These are phyloP conservation scores for Hordeum marinum DNA, from an alignment of 176 grass and related monocot species.

Conservation along the genomic window DNA sequence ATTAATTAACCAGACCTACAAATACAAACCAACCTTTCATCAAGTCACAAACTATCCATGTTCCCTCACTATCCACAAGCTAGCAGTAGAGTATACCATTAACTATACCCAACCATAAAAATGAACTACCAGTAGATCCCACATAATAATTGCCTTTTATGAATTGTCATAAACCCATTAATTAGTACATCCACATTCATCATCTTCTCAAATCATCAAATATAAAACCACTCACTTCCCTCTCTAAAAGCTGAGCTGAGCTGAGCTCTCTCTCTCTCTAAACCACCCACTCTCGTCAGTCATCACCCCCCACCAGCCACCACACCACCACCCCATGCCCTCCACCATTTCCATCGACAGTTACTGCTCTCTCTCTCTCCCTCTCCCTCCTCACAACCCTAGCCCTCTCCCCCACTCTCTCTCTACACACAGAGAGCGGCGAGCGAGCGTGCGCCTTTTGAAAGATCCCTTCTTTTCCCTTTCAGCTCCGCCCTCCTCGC, in stretches of 20 bases:
- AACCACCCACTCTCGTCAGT: not conserved
- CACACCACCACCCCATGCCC: not conserved
- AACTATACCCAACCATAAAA: not conserved
- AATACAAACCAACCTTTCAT: too few relatives aligned
- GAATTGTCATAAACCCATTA: not conserved
- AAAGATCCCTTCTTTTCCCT: slow-evolving; percentile 34
- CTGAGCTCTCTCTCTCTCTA: not conserved
- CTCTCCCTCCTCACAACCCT: not conserved
- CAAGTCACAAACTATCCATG: not conserved
- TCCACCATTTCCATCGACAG: not conserved
- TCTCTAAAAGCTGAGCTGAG: not conserved
- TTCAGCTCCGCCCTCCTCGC: slow-evolving; percentile 17
- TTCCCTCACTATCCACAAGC: too few relatives aligned
- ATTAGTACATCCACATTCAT: not conserved
- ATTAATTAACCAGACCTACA: too few relatives aligned
- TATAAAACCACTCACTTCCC: not conserved
- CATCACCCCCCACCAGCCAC: not conserved
- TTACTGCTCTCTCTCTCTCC: not conserved
- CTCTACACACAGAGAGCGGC: too few relatives aligned
- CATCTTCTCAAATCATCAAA: not conserved
- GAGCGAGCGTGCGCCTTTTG: not conserved
- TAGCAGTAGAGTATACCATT: too few relatives aligned
- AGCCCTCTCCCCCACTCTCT: not conserved
- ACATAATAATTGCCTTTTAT: not conserved
- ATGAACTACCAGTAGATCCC: not conserved